Evolutionary conservation across 2,329 filamentous ascomycete species (phyloP), one percentile per base, ranked within the genome.

Genomic region (Celoporthe dispersa): DNA sequence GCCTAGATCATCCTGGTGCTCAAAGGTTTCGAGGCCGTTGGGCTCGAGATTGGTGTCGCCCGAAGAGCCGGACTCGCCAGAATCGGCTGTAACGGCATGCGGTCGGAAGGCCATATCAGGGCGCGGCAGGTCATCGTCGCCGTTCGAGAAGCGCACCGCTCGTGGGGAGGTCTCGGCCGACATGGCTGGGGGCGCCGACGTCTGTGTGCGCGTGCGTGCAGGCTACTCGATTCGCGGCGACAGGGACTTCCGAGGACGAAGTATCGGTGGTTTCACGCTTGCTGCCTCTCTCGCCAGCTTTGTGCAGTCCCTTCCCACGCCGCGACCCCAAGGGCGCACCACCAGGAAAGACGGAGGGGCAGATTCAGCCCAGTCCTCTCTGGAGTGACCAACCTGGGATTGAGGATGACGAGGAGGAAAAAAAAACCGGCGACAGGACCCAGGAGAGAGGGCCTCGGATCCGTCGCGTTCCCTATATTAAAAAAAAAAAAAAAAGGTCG

Each of bases 121-220:
- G 33, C 80, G 80, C 48, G 76, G 73, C 41, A 83, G 79, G 33
- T 85, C 83, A 68, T 84, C 80, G 70, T 85, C 86, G 76, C 79
- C 78, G 71, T 84, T 82, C 61, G 85, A 85, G 75, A 90, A 90
- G 73, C 87, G 85, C 73, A 90, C 86, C 72, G 83, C 82, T 74
- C 87, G 84, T 65, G 87, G 85, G 14, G 86, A 86, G 48, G 83
- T 78, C 73, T 89, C 86, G 75, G 82, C 78, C 76, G 79, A 74
- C 79, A 80, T 81, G 22, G 12, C 57, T n/a, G 64, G 37, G 53
- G 39, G 51, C 22, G 44, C 35, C 51, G 51, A 14, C 2, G 16
- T 22, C 63, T 31, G 25, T 57, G 5, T 8, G 53, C 39, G 41
- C 14, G 57, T 37, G 57, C 57, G 57, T 64, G 28, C 61, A 51